phyloP scores from a whole-genome alignment of 768 basidiomycete genomes.

The Pleurotus cornucopiae region DNA sequence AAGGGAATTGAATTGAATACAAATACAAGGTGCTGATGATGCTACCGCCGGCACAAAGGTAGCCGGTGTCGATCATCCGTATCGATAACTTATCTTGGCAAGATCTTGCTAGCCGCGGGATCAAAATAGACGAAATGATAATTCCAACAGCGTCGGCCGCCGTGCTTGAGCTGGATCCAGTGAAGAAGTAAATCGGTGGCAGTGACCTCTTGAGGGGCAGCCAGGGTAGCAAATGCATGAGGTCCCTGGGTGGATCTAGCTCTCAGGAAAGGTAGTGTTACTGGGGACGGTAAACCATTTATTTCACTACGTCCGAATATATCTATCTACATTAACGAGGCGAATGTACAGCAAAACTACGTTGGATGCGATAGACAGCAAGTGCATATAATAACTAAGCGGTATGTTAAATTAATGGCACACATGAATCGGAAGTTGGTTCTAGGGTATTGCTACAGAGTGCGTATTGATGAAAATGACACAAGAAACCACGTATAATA shows the following conservation, averaged over 20 bases:
- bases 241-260: not conserved
- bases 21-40: not conserved
- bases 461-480: not conserved
- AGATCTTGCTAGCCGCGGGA: slow-evolving; percentile 4
- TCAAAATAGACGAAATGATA: not conserved
- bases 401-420: slow-evolving; percentile 5
- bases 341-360: not conserved
- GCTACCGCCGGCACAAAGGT: slow-evolving; percentile 2
- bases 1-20: slow-evolving; percentile 2
- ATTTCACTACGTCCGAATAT: too few relatives aligned
- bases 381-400: not conserved
- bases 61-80: slow-evolving; percentile 3
- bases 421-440: not conserved
- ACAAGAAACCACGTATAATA: not conserved
- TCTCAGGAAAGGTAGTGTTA: not conserved
- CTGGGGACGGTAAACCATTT: too few relatives aligned
- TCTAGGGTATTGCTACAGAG: slow-evolving; percentile 6
- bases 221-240: not conserved
- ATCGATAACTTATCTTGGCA: slow-evolving; percentile 1
- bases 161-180: not conserved
- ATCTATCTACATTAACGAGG: too few relatives aligned
- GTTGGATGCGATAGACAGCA: not conserved
- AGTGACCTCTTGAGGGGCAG: not conserved
- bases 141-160: too few relatives aligned
- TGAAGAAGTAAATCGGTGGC: not conserved